Conservation (phyloP, 106 monocot genomes). For the Amphibolis antarctica region DNA sequence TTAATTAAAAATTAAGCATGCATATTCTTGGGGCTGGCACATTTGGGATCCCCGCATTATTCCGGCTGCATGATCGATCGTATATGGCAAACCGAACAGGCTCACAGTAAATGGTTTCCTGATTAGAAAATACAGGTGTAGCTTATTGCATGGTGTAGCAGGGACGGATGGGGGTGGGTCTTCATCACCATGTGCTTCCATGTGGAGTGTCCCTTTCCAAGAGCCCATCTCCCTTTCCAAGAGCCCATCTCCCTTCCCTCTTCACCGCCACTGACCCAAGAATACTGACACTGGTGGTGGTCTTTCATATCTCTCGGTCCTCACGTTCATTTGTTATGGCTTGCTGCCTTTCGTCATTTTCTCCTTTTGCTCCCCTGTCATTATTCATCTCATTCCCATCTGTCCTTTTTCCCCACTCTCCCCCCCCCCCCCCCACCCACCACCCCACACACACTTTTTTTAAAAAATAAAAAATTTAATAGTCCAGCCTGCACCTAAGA, state of each 20-base stretch:
- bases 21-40: too few relatives aligned
- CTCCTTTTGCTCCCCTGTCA: not conserved
- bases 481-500: not conserved
- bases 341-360: not conserved
- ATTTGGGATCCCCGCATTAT: too few relatives aligned
- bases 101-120: not conserved
- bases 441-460: not conserved
- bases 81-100: too few relatives aligned
- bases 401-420: not conserved
- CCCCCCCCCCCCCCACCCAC: too few relatives aligned
- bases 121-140: not conserved
- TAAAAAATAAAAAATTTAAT: too few relatives aligned
- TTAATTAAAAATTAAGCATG: too few relatives aligned
- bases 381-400: not conserved
- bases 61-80: too few relatives aligned
- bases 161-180: constrained; percentile 35
- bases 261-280: not conserved
- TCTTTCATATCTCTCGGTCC: not conserved
- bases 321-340: not conserved
- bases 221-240: not conserved
- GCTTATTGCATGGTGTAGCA: not conserved
- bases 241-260: not conserved
- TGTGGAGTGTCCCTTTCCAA: constrained; percentile 51
- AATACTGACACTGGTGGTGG: not conserved
- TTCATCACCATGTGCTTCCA: constrained; percentile 54